Percentiles rank a stretch among this genome's conserved stretches.
phyloP scores from a whole-genome alignment of 768 basidiomycete genomes.

The Ramaria rubella region DNA sequence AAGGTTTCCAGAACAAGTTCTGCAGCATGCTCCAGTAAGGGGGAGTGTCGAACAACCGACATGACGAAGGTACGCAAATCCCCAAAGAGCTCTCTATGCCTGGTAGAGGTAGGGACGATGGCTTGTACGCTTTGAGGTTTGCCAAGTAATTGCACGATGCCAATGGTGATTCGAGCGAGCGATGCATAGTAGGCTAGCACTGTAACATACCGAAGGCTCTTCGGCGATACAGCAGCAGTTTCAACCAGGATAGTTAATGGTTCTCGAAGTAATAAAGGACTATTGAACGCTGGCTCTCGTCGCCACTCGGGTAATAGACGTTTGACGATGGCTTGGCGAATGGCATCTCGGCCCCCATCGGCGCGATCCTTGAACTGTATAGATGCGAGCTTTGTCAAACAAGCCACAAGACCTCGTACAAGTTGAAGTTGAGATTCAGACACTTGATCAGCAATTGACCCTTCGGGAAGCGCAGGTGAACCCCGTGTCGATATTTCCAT shows the following conservation, averaged over 20 bases:
- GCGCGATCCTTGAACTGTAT: slow-evolving; percentile 63
- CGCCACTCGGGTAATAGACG: slow-evolving; percentile 90
- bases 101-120: background rate
- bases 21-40: slow-evolving; percentile 79
- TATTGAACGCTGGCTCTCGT: slow-evolving; percentile 72
- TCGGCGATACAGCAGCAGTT: slow-evolving; percentile 82
- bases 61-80: slow-evolving; percentile 86
- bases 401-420: slow-evolving; percentile 69
- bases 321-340: slow-evolving; percentile 83
- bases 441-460: slow-evolving; percentile 63
- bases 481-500: slow-evolving; percentile 82
- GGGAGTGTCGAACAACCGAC: slow-evolving; percentile 84
- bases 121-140: slow-evolving; percentile 38
- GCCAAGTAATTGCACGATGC: slow-evolving; percentile 75
- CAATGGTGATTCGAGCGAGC: slow-evolving; percentile 79
- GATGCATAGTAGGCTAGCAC: slow-evolving; percentile 86
- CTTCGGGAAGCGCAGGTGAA: slow-evolving; percentile 34
- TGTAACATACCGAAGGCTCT: slow-evolving; percentile 84
- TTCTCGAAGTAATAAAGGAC: slow-evolving; percentile 82
- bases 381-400: slow-evolving; percentile 57
- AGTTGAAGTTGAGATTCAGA: slow-evolving; percentile 73
- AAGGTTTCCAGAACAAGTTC: slow-evolving; percentile 73
- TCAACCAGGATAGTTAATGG: slow-evolving; percentile 88
- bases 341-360: slow-evolving; percentile 70
- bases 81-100: slow-evolving; percentile 71